Base-by-base conservation (phyloP, 108 stramenopile species). In the Pseudonitzschia delicatissima region DNA sequence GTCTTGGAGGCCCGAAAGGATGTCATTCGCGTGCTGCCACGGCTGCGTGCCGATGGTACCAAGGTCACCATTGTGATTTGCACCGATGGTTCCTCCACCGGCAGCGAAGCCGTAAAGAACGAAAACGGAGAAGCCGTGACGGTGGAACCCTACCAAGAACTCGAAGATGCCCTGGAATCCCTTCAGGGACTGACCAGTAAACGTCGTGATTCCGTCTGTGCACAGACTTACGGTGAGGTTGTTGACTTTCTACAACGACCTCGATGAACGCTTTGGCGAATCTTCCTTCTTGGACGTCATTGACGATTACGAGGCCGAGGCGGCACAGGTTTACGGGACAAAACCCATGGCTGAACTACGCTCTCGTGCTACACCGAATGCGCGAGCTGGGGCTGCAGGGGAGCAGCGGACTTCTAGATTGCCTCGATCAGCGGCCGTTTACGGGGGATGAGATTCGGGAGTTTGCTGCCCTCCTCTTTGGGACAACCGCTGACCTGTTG, bases 261-360 rank as follows among this genome's bases (percentile, higher is more conserved):
- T 94, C 9, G 93, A 94, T 65, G 65, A 69, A 23, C 67, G 86
- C 55, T 9, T 27, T 13, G 55, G 26, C 13, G 55, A 57, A 18
- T 65, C 88, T 27, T 86, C 87, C 57, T 40, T 85, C 15, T 71
- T 94, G 35, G 93, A 94, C 57, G 89, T 94, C 1, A 36, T 94
- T 1, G 93, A 94, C 61, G 90, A 94, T 53, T 76, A 86, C 42
- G 31, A 44, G n/a, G 85, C 76, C 8, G 92, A 93, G 74, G 92
- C 92, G 3, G 26, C 48, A 7, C 87, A 93, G 57, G 88, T 94
- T 4, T 66, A 74, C 58, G 50, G 57, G 23, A n/a, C 66, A 81
- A 11, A 89, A 94, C 63, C 80, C 80, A 8, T 94, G 87, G 88
- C 55, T 94, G 4, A 81, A 69, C 27, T 94, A 94, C 70, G 77